Conservation (phyloP, 2,329 filamentous ascomycete species). For the Phyllosticta citrichinensis region DNA sequence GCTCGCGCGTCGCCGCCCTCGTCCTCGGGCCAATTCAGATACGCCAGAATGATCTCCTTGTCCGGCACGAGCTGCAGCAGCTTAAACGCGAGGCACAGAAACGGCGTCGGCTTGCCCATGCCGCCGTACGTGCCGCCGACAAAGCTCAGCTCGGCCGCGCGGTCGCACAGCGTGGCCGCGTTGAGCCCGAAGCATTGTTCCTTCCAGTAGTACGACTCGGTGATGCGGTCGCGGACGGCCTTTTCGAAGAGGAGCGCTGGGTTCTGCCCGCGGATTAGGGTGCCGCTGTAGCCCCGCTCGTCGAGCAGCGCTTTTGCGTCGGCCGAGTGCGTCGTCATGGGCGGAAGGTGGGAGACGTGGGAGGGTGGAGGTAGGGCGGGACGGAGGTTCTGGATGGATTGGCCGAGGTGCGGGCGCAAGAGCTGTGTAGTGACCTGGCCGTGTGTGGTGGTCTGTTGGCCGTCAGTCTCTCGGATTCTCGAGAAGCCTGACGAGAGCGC, state of each 20-base stretch:
- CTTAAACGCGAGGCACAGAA: conserved; percentile 91
- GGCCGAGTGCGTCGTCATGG: conserved; percentile 54
- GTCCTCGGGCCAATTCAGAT: conserved; percentile 65
- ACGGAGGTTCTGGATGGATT: neutral
- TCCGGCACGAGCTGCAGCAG: conserved; percentile 77
- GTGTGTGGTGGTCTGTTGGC: neutral
- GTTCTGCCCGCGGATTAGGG: conserved; percentile 80
- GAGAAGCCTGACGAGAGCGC: neutral
- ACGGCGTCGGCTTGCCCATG: conserved; percentile 79
- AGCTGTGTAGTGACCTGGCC: too few relatives aligned
- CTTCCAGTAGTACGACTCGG: conserved; percentile 95
- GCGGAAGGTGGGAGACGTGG: conserved; percentile 1
- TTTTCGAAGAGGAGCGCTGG: conserved; percentile 95
- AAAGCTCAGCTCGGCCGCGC: conserved; percentile 73
- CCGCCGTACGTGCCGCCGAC: conserved; percentile 82
- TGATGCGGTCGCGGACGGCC: conserved; percentile 87
- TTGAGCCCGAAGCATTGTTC: conserved; percentile 97
- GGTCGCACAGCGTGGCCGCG: conserved; percentile 68
- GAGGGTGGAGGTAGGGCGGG: too few relatives aligned
- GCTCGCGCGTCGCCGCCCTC: conserved; percentile 46
- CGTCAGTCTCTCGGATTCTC: neutral
- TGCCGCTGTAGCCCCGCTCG: conserved; percentile 70
- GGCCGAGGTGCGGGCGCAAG: neutral
- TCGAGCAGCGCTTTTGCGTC: conserved; percentile 73
- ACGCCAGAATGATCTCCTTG: conserved; percentile 68